Evolutionary conservation across 2,329 filamentous ascomycete genomes (phyloP), one percentile per base, ranked within the genome.

Genomic region (Ceratocystis colombiana): DNA sequence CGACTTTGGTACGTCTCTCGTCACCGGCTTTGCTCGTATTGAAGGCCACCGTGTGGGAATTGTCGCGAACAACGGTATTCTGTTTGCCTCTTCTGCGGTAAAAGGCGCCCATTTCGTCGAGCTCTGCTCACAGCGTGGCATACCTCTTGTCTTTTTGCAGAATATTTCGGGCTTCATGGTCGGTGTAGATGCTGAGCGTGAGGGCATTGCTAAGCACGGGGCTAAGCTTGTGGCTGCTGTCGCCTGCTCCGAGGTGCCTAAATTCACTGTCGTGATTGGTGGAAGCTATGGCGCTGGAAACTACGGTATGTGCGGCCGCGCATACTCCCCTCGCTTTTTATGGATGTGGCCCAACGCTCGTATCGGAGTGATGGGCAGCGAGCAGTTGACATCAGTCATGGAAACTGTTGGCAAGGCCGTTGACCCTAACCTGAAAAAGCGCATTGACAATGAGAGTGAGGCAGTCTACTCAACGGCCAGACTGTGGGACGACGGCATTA

Each of bases 131-230:
- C 91, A 96, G 76, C 88, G 94, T 66, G 86, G 89, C 65, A 89
- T 97, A 66, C 93, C 94, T 0, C 80, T 97, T 8, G 82, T 97
- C 63, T 97, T 97, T 77, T 79, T 99, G 22, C 94, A 99, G 75
- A 97, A 99, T 76, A 97, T 99, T 74, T 88, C 87, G 5, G 94
- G 94, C 55, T 99, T 99, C 82, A 99, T 99, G 94, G 94, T 99
- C 41, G 94, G 94, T 55, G 84, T 85, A 20, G 90, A 94, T 72
- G 91, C 93, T 0, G 94, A 99, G 77, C 88, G 88, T 65, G 93
- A 93, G 64, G 94, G 94, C 12, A 97, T 99, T 71, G 94, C 94
- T 65, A 97, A 97, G 81, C 95, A 97, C 73, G 94, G 94, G 50
- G 94, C 94, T 5, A 97, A 99, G 78, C 84, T 99, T 20, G 94